phyloP scores from a whole-genome alignment of 2,329 filamentous ascomycete species.

The Thermoascus crustaceus region DNA sequence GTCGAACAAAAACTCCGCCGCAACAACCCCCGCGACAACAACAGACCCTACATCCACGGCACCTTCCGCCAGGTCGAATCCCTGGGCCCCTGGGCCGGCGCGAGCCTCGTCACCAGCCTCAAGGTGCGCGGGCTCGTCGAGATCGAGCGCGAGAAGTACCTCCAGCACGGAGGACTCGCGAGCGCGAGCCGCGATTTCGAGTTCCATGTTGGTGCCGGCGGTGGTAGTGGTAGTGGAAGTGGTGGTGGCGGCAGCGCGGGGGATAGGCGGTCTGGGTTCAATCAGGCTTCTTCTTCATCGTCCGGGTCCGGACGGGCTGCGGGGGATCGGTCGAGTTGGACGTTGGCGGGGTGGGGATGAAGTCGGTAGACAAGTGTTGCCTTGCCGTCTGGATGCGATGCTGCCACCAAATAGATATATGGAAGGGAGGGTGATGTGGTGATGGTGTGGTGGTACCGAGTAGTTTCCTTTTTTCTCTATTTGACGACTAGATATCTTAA shows the following conservation, averaged over 20 bases:
- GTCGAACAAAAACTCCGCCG: conserved; percentile 35
- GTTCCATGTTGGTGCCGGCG: conserved; percentile 18
- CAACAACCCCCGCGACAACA: conserved; percentile 29
- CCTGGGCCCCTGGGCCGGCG: conserved; percentile 57
- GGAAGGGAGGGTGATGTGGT: too few relatives aligned
- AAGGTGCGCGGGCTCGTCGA: conserved; percentile 55
- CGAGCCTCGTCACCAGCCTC: conserved; percentile 51
- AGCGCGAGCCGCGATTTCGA: conserved; percentile 40
- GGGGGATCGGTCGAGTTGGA: conserved; percentile 42
- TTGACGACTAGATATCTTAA: too few relatives aligned
- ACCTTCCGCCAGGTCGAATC: conserved; percentile 49
- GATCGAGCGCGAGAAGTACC: conserved; percentile 56
- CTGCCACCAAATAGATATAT: not conserved
- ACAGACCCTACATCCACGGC: conserved; percentile 27
- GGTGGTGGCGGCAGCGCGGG: too few relatives aligned
- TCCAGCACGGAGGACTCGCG: conserved; percentile 42
- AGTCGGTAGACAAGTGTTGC: not conserved
- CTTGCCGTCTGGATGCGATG: not conserved
- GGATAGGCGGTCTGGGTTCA: conserved; percentile 32
- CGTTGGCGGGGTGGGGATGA: conserved; percentile 40
- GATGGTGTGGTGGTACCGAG: too few relatives aligned
- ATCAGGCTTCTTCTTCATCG: conserved; percentile 6
- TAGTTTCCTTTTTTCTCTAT: too few relatives aligned
- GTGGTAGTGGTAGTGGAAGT: too few relatives aligned
- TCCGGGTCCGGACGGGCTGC: conserved; percentile 20